phyloP scores from a whole-genome alignment of 2,329 filamentous ascomycete species.

The Fusarium sp. region DNA sequence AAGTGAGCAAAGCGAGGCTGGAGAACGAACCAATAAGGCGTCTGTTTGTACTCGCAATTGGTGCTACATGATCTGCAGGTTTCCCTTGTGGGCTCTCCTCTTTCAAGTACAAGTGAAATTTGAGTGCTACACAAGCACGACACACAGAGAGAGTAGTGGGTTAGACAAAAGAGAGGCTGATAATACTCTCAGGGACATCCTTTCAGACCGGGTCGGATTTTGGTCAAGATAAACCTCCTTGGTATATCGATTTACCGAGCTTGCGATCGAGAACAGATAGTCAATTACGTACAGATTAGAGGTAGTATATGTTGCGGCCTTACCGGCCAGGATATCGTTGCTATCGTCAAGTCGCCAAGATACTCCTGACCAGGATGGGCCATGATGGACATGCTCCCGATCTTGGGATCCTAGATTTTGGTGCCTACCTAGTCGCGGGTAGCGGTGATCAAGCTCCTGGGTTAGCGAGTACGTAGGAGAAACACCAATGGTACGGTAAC shows the following conservation, averaged over 20 bases:
- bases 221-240: neutral
- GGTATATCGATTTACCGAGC: neutral
- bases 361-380: conserved; percentile 12
- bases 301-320: conserved; percentile 28
- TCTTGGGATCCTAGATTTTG: neutral
- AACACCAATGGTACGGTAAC: conserved; percentile 5
- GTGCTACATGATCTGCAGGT: conserved; percentile 11
- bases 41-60: conserved; percentile 1
- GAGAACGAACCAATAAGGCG: neutral
- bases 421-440: conserved; percentile 1
- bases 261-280: conserved; percentile 1
- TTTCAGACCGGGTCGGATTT: neutral
- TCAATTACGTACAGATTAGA: neutral
- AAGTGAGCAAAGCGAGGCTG: neutral
- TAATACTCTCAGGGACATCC: neutral
- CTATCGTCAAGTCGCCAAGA: neutral
- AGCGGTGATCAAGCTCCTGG: conserved; percentile 13
- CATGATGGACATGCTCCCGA: conserved; percentile 5
- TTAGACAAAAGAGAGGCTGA: neutral
- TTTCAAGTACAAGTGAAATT: conserved; percentile 21
- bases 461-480: neutral
- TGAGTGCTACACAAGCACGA: conserved; percentile 17
- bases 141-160: conserved; percentile 1
- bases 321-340: conserved; percentile 16
- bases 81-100: conserved; percentile 13